These are phyloP conservation scores for Metschnikowia dekortorum DNA, from an alignment of 805 yeast genomes.

Conservation along the genomic window DNA sequence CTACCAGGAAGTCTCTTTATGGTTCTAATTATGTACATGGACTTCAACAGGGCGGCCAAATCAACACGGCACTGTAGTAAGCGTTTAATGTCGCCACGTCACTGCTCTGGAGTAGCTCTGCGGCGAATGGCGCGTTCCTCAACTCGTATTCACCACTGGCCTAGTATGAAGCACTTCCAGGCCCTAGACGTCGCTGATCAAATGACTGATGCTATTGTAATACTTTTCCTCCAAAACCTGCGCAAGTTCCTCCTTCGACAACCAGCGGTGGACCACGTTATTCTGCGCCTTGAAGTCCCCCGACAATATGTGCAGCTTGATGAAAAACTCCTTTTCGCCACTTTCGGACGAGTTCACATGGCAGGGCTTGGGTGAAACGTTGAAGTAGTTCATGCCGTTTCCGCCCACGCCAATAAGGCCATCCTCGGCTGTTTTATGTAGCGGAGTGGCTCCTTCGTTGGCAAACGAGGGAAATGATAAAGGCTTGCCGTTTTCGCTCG, in stretches of 20 bases:
- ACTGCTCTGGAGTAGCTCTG: background rate
- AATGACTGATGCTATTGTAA: conserved; percentile 49
- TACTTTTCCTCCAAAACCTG: conserved; percentile 50
- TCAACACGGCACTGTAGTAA: background rate
- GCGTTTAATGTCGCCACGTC: background rate
- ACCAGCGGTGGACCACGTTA: conserved; percentile 66
- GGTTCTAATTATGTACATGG: too few relatives aligned
- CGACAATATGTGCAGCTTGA: conserved; percentile 84
- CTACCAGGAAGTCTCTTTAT: too few relatives aligned
- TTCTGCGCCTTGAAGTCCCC: conserved; percentile 59
- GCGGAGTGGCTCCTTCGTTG: conserved; percentile 38
- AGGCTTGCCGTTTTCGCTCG: conserved; percentile 38
- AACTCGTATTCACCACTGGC: background rate
- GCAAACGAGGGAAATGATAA: conserved; percentile 84
- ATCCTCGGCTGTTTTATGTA: conserved; percentile 69
- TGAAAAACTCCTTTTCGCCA: conserved; percentile 54
- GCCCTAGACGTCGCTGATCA: conserved; percentile 38
- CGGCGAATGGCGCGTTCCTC: background rate
- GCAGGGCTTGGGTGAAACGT: conserved; percentile 87
- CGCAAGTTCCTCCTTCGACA: conserved; percentile 72
- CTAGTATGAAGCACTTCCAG: background rate
- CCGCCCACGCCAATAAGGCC: conserved; percentile 76
- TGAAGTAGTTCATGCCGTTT: conserved; percentile 72
- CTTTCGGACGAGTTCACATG: conserved; percentile 35
- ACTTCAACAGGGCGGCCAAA: too few relatives aligned